phyloP scores from a whole-genome alignment of 805 yeast genomes.

The Starmerella apis region DNA sequence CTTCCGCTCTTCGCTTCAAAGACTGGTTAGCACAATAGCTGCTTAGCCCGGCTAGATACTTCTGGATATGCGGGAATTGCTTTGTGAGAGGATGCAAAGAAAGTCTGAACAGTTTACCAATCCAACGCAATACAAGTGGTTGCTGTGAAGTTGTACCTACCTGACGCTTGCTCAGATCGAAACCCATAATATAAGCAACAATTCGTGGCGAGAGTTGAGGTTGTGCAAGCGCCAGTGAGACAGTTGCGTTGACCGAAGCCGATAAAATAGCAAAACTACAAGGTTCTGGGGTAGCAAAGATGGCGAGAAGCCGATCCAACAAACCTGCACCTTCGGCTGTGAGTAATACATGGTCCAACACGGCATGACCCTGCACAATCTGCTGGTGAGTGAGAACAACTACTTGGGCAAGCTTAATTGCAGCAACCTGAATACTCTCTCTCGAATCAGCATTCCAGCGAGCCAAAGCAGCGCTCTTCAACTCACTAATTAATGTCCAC shows the following conservation, averaged over 20 bases:
- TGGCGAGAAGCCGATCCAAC: conserved; percentile 52
- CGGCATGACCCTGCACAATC: conserved; percentile 38
- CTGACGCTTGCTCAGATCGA: conserved; percentile 34
- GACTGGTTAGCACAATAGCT: conserved; percentile 27
- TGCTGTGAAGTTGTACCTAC: conserved; percentile 26
- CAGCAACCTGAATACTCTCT: conserved; percentile 50
- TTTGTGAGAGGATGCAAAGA: conserved; percentile 22
- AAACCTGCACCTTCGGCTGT: conserved; percentile 64
- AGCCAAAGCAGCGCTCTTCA: conserved; percentile 51
- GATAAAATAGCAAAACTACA: conserved; percentile 50
- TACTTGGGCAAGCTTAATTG: conserved; percentile 61
- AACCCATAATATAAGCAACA: conserved; percentile 47
- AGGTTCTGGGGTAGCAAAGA: conserved; percentile 36
- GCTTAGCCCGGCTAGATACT: conserved; percentile 27
- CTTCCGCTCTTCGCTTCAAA: conserved; percentile 31
- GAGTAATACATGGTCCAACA: conserved; percentile 46
- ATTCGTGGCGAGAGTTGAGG: conserved; percentile 48
- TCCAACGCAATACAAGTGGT: conserved; percentile 27
- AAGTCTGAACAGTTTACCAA: conserved; percentile 23
- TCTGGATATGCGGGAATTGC: conserved; percentile 26
- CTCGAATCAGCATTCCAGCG: conserved; percentile 40
- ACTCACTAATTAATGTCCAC: conserved; percentile 48
- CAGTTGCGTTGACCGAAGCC: conserved; percentile 55
- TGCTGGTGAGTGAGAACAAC: conserved; percentile 37
- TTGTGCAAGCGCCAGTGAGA: conserved; percentile 55